Conservation (phyloP, 345 rosid species). For the Erysimum cheiranthoides region DNA sequence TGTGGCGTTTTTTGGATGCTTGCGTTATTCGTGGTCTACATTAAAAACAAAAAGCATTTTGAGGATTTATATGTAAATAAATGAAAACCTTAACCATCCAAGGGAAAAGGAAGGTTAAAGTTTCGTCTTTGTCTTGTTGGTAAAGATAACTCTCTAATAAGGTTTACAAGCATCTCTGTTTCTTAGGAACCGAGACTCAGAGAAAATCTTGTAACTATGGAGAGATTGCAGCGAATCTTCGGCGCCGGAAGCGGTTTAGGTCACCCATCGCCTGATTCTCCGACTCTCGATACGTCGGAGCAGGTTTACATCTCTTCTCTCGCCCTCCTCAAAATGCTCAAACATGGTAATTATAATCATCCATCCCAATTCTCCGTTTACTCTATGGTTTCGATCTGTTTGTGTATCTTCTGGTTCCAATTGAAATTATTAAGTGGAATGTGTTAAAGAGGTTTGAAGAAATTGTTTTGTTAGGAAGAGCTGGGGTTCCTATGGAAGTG, state of each 20-base stretch:
- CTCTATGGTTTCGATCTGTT: conserved; percentile 32
- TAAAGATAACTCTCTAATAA: no score
- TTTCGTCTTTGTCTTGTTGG: no score
- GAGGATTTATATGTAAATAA: conserved; percentile 17
- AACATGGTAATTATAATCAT: conserved; percentile 39
- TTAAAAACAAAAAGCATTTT: background rate
- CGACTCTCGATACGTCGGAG: conserved; percentile 94
- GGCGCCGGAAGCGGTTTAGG: conserved; percentile 89
- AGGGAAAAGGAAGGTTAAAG: no score
- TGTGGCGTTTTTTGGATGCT: no score
- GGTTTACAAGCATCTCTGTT: no score
- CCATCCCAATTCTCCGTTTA: background rate
- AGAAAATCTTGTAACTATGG: no score
- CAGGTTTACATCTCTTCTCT: conserved; percentile 98
- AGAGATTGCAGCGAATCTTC: conserved; percentile 87
- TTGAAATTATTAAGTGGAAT: background rate
- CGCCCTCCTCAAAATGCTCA: conserved; percentile 96
- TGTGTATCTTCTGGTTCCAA: background rate
- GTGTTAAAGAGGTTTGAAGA: background rate
- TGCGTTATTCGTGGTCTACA: background rate
- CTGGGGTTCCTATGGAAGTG: conserved; percentile 99
- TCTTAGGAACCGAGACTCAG: no score
- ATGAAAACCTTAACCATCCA: background rate
- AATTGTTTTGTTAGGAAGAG: conserved; percentile 59
- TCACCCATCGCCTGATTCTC: conserved; percentile 91